phyloP scores from a whole-genome alignment of 2,329 filamentous ascomycete genomes.

The Hypoxylon sp. region DNA sequence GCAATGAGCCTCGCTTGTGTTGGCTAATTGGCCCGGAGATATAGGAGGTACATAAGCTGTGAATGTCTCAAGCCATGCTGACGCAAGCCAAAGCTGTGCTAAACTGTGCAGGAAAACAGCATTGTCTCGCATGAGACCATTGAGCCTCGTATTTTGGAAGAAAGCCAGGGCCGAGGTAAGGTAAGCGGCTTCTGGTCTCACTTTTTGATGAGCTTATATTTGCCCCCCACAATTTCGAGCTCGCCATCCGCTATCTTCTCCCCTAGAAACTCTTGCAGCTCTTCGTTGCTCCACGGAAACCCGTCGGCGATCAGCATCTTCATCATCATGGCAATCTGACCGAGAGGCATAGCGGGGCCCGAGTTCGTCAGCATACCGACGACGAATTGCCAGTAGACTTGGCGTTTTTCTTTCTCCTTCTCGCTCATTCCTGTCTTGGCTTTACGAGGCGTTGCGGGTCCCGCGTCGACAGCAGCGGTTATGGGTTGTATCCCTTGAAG shows the following conservation, averaged over 20 bases:
- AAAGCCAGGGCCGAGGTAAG: conserved; percentile 13
- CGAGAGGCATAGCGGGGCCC: conserved; percentile 78
- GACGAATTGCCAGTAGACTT: conserved; percentile 90
- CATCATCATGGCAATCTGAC: conserved; percentile 91
- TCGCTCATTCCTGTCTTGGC: conserved; percentile 62
- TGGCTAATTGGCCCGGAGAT: conserved; percentile 5
- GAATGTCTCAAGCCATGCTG: conserved; percentile 27
- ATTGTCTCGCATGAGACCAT: too few species aligned
- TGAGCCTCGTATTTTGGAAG: too few species aligned
- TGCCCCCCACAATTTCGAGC: conserved; percentile 74
- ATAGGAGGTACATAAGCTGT: conserved; percentile 7
- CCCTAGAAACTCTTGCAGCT: conserved; percentile 80
- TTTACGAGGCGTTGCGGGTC: conserved; percentile 57
- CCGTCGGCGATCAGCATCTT: conserved; percentile 89
- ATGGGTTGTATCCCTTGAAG: conserved; percentile 35
- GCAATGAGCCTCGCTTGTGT: conserved; percentile 6
- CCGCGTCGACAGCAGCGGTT: conserved; percentile 36
- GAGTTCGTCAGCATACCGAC: conserved; percentile 95
- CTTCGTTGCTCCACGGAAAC: conserved; percentile 89
- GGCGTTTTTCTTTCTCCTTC: conserved; percentile 67
- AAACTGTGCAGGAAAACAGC: not conserved
- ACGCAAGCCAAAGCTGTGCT: conserved; percentile 25
- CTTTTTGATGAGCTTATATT: conserved; percentile 72
- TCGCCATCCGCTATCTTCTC: conserved; percentile 78
- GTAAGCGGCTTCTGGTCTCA: conserved; percentile 47